Base-by-base conservation (phyloP, 768 basidiomycete species). In the Phlebiopsis flavidoalba region DNA sequence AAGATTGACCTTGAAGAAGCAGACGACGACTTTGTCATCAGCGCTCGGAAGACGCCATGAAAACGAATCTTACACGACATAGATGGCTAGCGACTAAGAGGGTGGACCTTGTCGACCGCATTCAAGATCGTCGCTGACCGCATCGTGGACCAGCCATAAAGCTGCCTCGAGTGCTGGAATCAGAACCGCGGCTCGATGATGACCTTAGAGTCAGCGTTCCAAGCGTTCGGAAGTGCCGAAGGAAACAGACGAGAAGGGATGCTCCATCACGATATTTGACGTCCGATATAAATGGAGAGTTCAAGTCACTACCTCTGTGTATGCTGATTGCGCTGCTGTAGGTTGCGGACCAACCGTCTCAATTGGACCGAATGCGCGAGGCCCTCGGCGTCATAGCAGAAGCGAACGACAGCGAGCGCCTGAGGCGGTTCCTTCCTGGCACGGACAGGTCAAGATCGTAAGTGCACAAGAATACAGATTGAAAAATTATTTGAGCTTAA, bases 171-270 rank as follows among this genome's bases (percentile, higher is more conserved):
- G 55, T 63, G 77, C 36, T 87, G 84, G 82, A 80, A 83, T 53
- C 70, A 76, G 53, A 80, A 79, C 64, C 81, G 84, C 67, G 80
- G 79, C 49, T 78, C 74, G 71, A 70, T 70, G 53, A 89, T 94
- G 83, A 86, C 82, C 33, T 84, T 87, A 7, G 82, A 83, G 54
- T 79, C 80, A 63, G 93, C 93, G 40, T 93, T 89, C 70, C 75
- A 80, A 57, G 83, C 85, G 21, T 75, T 94, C n/a, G 35, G 89
- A 88, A 64, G 79, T 88, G 26, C 84, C 87, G 7, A 73, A 76
- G 57, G 87, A 87, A n/a, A 80, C 86, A 10, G 89, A 90, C 47
- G 92, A 95, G 49, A n/a, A n/a, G 73, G 78, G n/a, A 88, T 91
- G 83, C 70, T 95, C n/a, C 33, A 78, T 91, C 64, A 87, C 85